phyloP scores from a whole-genome alignment of 768 basidiomycete genomes.

The Rickenella mellea region DNA sequence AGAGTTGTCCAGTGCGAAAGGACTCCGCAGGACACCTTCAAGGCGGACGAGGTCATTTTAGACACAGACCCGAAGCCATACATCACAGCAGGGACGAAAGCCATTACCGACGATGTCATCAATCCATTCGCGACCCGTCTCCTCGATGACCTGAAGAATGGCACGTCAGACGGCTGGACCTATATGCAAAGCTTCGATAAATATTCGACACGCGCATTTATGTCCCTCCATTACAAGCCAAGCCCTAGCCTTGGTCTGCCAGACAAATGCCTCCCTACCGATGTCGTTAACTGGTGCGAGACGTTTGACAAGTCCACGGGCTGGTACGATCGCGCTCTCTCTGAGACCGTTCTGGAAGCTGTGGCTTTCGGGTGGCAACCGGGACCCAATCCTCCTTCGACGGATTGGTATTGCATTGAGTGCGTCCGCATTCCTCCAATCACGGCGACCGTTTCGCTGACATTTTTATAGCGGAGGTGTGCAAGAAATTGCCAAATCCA shows the following conservation, averaged over 20 bases:
- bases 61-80: constrained; percentile 4
- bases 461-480: constrained; percentile 12
- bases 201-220: constrained; percentile 19
- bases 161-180: constrained; percentile 14
- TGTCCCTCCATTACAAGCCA: constrained; percentile 11
- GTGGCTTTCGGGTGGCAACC: constrained; percentile 16
- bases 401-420: constrained; percentile 15
- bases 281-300: constrained; percentile 24
- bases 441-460: background rate
- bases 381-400: background rate
- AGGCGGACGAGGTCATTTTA: background rate
- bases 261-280: constrained; percentile 2
- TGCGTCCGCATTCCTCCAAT: constrained; percentile 11
- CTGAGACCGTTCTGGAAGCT: constrained; percentile 23
- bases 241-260: constrained; percentile 13
- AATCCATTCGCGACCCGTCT: constrained; percentile 15
- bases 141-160: constrained; percentile 14
- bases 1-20: background rate
- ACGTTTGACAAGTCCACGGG: constrained; percentile 22
- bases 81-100: constrained; percentile 11
- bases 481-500: constrained; percentile 12
- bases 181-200: constrained; percentile 17
- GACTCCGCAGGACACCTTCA: background rate
- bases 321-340: constrained; percentile 24
- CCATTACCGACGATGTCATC: constrained; percentile 10